A percentile compares a stretch with the other conserved stretches of the same genome.
phyloP scores from a whole-genome alignment of 129 eudicot species.

The Lonicera japonica region DNA sequence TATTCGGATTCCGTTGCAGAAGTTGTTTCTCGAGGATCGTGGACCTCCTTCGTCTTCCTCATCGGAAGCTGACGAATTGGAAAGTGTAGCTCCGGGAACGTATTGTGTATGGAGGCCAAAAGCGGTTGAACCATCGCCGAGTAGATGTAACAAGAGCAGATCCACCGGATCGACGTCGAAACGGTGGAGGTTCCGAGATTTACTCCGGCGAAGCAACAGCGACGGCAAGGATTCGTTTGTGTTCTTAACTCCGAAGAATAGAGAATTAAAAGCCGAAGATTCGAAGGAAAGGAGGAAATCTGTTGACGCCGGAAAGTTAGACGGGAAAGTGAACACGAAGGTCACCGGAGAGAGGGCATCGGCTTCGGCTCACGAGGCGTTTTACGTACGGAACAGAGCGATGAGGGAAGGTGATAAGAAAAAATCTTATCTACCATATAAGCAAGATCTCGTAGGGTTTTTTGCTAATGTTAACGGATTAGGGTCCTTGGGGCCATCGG shows the following conservation, averaged over 20 bases:
- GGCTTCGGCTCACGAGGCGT: slow-evolving; percentile 39
- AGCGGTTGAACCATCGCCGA: slow-evolving; percentile 24
- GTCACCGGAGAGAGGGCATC: background rate
- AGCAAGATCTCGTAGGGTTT: slow-evolving; percentile 57
- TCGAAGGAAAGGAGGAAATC: slow-evolving; percentile 11
- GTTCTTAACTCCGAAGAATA: slow-evolving; percentile 31
- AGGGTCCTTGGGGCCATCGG: slow-evolving; percentile 6
- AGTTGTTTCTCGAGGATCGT: slow-evolving; percentile 29
- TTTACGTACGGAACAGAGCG: slow-evolving; percentile 44
- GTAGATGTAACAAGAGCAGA: slow-evolving; percentile 47
- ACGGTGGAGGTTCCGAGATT: slow-evolving; percentile 50
- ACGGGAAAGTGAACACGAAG: slow-evolving; percentile 10
- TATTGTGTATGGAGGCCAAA: slow-evolving; percentile 71
- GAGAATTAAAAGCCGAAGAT: slow-evolving; percentile 9
- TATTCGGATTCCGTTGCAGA: slow-evolving; percentile 20
- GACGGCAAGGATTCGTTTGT: slow-evolving; percentile 59
- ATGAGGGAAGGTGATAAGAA: slow-evolving; percentile 42
- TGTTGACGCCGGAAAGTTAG: slow-evolving; percentile 10
- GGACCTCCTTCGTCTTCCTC: slow-evolving; percentile 48
- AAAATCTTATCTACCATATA: slow-evolving; percentile 62
- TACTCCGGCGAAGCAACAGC: slow-evolving; percentile 65
- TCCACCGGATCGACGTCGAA: slow-evolving; percentile 63
- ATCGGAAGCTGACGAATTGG: slow-evolving; percentile 57
- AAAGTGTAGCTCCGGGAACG: slow-evolving; percentile 39
- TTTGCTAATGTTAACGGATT: slow-evolving; percentile 42